Evolutionary conservation across 73 alveolate species (phyloP).

Genomic region (Halteria grandinella): DNA sequence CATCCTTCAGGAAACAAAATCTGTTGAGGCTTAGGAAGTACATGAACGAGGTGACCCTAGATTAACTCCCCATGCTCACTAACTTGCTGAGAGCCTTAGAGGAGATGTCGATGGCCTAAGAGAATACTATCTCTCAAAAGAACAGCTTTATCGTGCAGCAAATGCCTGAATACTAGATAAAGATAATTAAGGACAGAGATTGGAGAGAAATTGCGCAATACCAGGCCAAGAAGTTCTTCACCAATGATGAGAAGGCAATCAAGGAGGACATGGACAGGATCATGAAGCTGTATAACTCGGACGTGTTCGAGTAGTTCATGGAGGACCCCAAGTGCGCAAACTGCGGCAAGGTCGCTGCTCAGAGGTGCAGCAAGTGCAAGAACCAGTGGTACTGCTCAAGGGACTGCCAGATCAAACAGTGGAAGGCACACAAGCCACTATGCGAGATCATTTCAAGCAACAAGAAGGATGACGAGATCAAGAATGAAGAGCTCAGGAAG

Average conservation of each 20-base stretch:
- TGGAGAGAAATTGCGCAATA: conserved; percentile 85
- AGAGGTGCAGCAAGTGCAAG: conserved; percentile 96
- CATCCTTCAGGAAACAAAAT: conserved; percentile 93
- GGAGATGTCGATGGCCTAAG: conserved; percentile 81
- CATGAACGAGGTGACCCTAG: conserved; percentile 96
- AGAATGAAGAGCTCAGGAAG: conserved; percentile 58
- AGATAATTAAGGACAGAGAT: conserved; percentile 68
- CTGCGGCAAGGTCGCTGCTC: conserved; percentile 92
- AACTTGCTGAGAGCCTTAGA: conserved; percentile 96
- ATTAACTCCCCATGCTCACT: conserved; percentile 96
- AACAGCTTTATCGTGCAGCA: conserved; percentile 78
- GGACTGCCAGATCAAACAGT: conserved; percentile 94
- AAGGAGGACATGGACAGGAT: conserved; percentile 81
- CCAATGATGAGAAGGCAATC: conserved; percentile 56
- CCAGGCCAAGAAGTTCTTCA: conserved; percentile 67
- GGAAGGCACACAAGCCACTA: conserved; percentile 92
- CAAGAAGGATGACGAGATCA: conserved; percentile 67
- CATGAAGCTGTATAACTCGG: conserved; percentile 86
- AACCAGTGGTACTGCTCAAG: conserved; percentile 97
- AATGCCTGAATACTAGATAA: conserved; percentile 78
- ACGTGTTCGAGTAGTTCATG: conserved; percentile 91
- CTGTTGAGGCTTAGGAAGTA: conserved; percentile 96
- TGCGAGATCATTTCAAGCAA: conserved; percentile 81
- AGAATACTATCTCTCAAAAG: conserved; percentile 46
- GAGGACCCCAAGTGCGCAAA: conserved; percentile 95